Percentiles rank a stretch among this genome's conserved stretches.
phyloP scores from a whole-genome alignment of 2,329 filamentous ascomycete species.

The Nannizzia gypsea region DNA sequence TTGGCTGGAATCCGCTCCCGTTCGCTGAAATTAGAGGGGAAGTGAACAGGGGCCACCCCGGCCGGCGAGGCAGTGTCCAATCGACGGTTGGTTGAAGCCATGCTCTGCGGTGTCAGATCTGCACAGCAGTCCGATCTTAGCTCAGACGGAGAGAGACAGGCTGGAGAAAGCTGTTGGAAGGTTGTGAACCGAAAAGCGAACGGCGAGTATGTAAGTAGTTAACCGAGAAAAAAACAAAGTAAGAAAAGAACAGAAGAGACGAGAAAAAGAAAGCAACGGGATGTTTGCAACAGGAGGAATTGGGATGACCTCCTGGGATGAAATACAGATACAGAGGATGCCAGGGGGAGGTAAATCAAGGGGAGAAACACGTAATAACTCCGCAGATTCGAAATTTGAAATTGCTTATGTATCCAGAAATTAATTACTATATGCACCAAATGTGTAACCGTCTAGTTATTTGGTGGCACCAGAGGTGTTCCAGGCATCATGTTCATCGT shows the following conservation, averaged over 20 bases:
- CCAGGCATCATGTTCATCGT: constrained; percentile 25
- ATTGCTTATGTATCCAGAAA: not conserved
- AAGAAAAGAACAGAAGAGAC: too few species aligned
- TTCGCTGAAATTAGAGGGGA: constrained; percentile 4
- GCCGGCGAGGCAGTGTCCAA: not conserved
- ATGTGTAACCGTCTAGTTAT: not conserved
- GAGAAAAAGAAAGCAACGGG: not conserved
- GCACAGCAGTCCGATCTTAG: not conserved
- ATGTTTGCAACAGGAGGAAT: not conserved
- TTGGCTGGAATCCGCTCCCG: not conserved
- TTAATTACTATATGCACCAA: not conserved
- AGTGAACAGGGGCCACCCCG: not conserved
- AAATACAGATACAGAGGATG: not conserved
- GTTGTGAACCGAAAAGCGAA: not conserved
- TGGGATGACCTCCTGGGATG: not conserved
- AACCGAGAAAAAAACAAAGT: too few species aligned
- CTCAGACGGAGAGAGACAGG: not conserved
- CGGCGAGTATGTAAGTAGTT: too few species aligned
- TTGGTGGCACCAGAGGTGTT: constrained; percentile 10
- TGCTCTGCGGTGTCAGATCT: not conserved
- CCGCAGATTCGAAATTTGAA: not conserved
- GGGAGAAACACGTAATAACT: not conserved
- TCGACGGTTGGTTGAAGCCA: not conserved
- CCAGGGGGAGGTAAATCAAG: not conserved
- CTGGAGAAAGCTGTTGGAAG: not conserved